Evolutionary conservation across 2,329 filamentous ascomycete genomes (phyloP).

Genomic region (Zopfia rhizophila): DNA sequence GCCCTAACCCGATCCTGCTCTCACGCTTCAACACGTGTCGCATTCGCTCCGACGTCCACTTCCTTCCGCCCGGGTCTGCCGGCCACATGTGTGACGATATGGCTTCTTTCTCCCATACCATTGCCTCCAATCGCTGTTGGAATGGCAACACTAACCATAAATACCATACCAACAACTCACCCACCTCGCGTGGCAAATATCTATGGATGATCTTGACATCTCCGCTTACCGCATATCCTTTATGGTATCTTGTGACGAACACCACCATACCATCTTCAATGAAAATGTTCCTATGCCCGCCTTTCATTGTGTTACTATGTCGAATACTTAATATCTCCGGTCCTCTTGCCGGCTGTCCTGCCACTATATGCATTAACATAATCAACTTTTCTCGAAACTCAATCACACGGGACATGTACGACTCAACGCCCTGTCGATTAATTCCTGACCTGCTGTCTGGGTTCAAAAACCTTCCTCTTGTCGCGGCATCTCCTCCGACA

Average conservation of each 20-base stretch:
- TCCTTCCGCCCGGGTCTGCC: slow-evolving; percentile 14
- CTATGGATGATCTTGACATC: slow-evolving; percentile 36
- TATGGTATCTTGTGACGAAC: slow-evolving; percentile 34
- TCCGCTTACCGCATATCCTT: slow-evolving; percentile 24
- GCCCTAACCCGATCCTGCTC: slow-evolving; percentile 17
- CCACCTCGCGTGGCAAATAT: slow-evolving; percentile 38
- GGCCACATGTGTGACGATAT: slow-evolving; percentile 24
- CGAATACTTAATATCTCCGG: slow-evolving; percentile 30
- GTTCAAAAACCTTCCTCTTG: slow-evolving; percentile 15
- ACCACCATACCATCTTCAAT: slow-evolving; percentile 32
- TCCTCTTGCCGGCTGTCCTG: slow-evolving; percentile 24
- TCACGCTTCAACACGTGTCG: slow-evolving; percentile 22
- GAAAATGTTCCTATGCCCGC: slow-evolving; percentile 24
- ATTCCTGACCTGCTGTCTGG: neutral
- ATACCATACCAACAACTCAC: slow-evolving; percentile 32
- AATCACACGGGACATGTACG: slow-evolving; percentile 19
- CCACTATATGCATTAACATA: slow-evolving; percentile 29
- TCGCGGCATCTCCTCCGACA: slow-evolving; percentile 1
- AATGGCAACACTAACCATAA: slow-evolving; percentile 29
- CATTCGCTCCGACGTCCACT: slow-evolving; percentile 23
- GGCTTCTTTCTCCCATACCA: slow-evolving; percentile 22
- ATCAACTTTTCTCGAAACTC: slow-evolving; percentile 31
- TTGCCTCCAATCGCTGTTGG: slow-evolving; percentile 15
- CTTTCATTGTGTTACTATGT: slow-evolving; percentile 27
- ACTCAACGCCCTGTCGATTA: slow-evolving; percentile 12